A percentile compares a stretch with the other conserved stretches of the same genome.
Conservation (phyloP, 129 eudicot species). For the Mikania micrantha region DNA sequence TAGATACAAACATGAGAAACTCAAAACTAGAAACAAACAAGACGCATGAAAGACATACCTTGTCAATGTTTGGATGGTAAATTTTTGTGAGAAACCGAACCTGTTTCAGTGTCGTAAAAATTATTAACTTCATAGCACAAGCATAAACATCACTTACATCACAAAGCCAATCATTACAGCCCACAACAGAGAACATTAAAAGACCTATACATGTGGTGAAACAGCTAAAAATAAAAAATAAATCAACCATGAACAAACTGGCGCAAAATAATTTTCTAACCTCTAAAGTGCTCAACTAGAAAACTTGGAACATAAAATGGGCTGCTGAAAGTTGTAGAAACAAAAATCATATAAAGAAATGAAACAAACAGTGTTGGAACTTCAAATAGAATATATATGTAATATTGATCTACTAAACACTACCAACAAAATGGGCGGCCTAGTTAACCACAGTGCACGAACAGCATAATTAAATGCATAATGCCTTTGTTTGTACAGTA, state of each 20-base stretch:
- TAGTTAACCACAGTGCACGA: background rate
- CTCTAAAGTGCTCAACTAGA: no score
- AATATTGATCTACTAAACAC: background rate
- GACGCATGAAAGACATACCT: conserved; percentile 20
- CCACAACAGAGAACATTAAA: background rate
- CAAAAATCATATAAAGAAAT: background rate
- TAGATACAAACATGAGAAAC: background rate
- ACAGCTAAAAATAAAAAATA: background rate
- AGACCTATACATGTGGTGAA: background rate
- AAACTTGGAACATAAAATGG: background rate
- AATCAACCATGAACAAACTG: background rate
- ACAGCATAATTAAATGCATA: no score
- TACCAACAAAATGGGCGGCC: background rate
- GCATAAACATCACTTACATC: background rate
- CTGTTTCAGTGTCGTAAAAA: conserved; percentile 23
- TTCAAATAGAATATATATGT: background rate
- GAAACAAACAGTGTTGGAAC: background rate
- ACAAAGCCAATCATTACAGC: background rate
- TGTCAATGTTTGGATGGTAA: conserved; percentile 52
- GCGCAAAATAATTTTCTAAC: background rate
- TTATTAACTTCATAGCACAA: background rate
- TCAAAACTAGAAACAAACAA: conserved; percentile 11
- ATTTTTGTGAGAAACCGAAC: conserved; percentile 53
- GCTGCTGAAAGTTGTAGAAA: background rate
- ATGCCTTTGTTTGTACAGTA: background rate